Percentiles rank a stretch among this genome's conserved stretches.
Conservation (phyloP, 352 stramenopile species). For the Globisporangium orthogonon region DNA sequence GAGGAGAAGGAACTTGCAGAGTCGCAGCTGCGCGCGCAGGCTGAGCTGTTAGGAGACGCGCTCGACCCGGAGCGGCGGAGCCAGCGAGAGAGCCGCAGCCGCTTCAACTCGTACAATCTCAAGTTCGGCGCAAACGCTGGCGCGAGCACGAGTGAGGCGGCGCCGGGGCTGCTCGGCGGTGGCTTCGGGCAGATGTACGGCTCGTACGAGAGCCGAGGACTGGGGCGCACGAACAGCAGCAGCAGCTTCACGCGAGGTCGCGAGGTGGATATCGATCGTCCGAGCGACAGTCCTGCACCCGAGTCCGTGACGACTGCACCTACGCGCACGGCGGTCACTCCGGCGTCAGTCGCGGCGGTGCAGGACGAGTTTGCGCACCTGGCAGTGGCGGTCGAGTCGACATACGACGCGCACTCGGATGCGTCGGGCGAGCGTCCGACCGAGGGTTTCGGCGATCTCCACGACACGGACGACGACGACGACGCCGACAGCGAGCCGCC, state of each 20-base stretch:
- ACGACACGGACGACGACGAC: constrained; percentile 42
- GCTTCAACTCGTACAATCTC: constrained; percentile 54
- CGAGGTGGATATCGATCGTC: constrained; percentile 32
- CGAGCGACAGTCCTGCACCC: constrained; percentile 4
- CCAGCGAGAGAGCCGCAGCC: constrained; percentile 25
- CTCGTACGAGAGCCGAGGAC: constrained; percentile 23
- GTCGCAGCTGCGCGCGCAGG: constrained; percentile 61
- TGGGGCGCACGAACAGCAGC: constrained; percentile 23
- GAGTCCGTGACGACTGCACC: background rate
- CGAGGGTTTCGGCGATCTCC: constrained; percentile 23
- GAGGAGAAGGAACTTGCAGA: constrained; percentile 83
- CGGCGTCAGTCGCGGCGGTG: constrained; percentile 21
- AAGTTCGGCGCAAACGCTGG: constrained; percentile 25
- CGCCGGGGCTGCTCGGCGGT: constrained; percentile 12
- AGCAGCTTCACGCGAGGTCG: constrained; percentile 30
- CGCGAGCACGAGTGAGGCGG: constrained; percentile 16
- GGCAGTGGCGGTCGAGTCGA: constrained; percentile 34
- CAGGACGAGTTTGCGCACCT: constrained; percentile 46
- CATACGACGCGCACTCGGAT: constrained; percentile 47
- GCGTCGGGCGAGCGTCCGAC: constrained; percentile 19
- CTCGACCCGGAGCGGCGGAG: constrained; percentile 30
- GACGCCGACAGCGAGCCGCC: constrained; percentile 42
- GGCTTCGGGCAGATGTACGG: constrained; percentile 29
- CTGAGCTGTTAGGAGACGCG: constrained; percentile 45
- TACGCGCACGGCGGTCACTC: constrained; percentile 1